These are phyloP conservation scores for Candida takata DNA, from an alignment of 805 yeast species.

Conservation along the genomic window DNA sequence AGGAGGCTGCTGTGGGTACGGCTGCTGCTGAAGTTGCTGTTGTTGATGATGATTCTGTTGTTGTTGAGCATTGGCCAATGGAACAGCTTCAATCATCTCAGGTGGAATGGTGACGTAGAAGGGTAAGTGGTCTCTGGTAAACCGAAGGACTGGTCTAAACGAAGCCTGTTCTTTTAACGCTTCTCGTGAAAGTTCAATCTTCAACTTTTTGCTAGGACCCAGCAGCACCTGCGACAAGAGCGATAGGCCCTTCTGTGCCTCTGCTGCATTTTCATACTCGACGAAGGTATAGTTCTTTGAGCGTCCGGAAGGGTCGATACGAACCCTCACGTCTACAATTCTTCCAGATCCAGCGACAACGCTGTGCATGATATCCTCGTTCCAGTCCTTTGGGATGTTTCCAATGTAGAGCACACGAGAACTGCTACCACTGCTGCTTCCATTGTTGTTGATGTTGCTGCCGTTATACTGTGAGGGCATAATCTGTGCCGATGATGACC, in stretches of 20 bases:
- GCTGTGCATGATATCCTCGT: conserved; percentile 50
- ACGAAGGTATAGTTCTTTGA: conserved; percentile 65
- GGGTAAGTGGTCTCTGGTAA: conserved; percentile 44
- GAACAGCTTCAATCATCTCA: conserved; percentile 11
- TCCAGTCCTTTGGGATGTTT: conserved; percentile 68
- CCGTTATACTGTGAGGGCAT: too few relatives aligned
- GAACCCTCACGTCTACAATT: conserved; percentile 52
- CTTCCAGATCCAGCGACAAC: conserved; percentile 70
- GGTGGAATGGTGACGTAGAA: conserved; percentile 50
- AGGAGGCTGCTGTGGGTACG: conserved; percentile 9
- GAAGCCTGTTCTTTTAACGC: conserved; percentile 35
- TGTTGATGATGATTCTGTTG: conserved; percentile 2
- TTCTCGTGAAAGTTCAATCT: conserved; percentile 58
- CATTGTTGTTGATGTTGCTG: neutral
- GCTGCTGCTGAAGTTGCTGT: too few relatives aligned
- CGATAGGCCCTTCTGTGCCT: conserved; percentile 44
- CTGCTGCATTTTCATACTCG: conserved; percentile 45
- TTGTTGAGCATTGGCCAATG: conserved; percentile 1
- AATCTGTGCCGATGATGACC: neutral
- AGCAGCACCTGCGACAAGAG: conserved; percentile 39
- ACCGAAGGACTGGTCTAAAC: conserved; percentile 35
- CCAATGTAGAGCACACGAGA: conserved; percentile 48
- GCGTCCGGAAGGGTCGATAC: conserved; percentile 36
- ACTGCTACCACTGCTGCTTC: neutral
- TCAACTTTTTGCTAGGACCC: conserved; percentile 36